Percentiles rank a stretch among this genome's conserved stretches.
Conservation (phyloP, 2,329 filamentous ascomycete genomes). For the Fusarium mangiferae region DNA sequence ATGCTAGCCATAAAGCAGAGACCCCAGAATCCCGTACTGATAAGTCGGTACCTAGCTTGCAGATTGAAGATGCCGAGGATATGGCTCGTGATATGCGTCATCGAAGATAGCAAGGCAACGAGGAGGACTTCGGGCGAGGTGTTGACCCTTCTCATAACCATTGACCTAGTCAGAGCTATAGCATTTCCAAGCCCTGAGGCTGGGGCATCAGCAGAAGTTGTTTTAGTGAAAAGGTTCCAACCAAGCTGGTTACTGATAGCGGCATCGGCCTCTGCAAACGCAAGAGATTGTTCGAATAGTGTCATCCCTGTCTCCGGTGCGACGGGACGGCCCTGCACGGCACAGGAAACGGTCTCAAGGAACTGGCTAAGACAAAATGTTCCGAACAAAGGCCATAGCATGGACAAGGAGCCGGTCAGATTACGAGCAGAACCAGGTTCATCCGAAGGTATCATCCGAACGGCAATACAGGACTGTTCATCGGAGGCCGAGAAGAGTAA, state of each 20-base stretch:
- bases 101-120: constrained; percentile 86
- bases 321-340: constrained; percentile 82
- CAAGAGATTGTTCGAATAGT: constrained; percentile 93
- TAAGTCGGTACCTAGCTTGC: constrained; percentile 81
- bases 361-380: constrained; percentile 82
- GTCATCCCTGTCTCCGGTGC: constrained; percentile 95
- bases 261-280: constrained; percentile 94
- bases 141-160: constrained; percentile 84
- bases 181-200: constrained; percentile 41
- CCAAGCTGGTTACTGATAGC: constrained; percentile 84
- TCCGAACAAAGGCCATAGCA: constrained; percentile 79
- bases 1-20: constrained; percentile 90
- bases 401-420: constrained; percentile 80
- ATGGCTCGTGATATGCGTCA: constrained; percentile 89
- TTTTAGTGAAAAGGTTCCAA: constrained; percentile 70
- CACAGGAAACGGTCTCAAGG: constrained; percentile 86
- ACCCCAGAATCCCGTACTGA: constrained; percentile 91
- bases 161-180: constrained; percentile 67
- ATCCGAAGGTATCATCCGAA: constrained; percentile 73
- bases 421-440: constrained; percentile 61
- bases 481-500: constrained; percentile 81
- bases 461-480: constrained; percentile 76
- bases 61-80: constrained; percentile 82
- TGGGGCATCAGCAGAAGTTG: constrained; percentile 49
- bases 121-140: constrained; percentile 89